Evolutionary conservation across 345 rosid species (phyloP).

Genomic region (Populus davidiana): DNA sequence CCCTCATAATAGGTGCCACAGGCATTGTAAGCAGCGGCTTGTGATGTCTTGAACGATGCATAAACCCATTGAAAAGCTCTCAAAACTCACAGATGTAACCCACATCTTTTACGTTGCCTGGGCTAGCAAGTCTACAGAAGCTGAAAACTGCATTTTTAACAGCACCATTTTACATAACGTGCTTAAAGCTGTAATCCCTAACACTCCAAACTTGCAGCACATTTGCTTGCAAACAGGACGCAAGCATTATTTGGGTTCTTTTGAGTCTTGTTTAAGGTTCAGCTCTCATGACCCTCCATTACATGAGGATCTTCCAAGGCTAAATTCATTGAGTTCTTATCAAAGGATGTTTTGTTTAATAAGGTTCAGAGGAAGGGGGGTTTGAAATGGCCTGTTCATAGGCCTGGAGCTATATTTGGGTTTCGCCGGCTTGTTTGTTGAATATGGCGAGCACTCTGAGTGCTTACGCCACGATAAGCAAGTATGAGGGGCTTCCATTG

Average conservation of each 20-base stretch:
- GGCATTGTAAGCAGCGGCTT: constrained; percentile 84
- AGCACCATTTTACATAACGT: constrained; percentile 64
- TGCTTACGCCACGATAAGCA: constrained; percentile 71
- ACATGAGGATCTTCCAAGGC: constrained; percentile 71
- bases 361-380: constrained; percentile 46
- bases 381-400: constrained; percentile 62
- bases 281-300: constrained; percentile 53
- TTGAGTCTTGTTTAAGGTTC: constrained; percentile 19
- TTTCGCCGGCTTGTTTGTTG: constrained; percentile 69
- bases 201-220: constrained; percentile 59
- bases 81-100: constrained; percentile 55
- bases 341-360: constrained; percentile 61
- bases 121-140: constrained; percentile 44
- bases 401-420: constrained; percentile 56
- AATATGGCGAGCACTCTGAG: constrained; percentile 57
- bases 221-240: constrained; percentile 67
- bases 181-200: constrained; percentile 51
- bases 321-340: constrained; percentile 50
- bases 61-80: constrained; percentile 50
- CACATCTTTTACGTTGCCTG: constrained; percentile 71
- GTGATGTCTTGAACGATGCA: constrained; percentile 47
- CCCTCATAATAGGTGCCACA: constrained; percentile 66
- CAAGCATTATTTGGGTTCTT: constrained; percentile 59
- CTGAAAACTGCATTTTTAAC: constrained; percentile 51
- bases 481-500: constrained; percentile 55